Conservation (phyloP, 139 green algal genomes). For the Astrephomene gubernaculifera region DNA sequence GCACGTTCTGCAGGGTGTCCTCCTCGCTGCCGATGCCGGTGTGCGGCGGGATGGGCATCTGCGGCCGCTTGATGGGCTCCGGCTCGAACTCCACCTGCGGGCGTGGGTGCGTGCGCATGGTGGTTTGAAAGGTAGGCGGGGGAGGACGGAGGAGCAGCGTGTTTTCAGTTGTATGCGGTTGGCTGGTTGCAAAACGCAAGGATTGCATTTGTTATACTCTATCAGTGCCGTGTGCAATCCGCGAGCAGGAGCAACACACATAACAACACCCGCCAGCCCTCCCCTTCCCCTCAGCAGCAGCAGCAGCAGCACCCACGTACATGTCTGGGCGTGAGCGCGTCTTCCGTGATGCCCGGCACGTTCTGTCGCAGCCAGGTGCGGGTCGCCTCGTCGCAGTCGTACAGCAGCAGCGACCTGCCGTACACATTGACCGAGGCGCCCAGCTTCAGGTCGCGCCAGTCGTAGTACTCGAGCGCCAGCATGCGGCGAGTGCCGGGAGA, state of each 20-base stretch:
- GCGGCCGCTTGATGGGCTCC: constrained; percentile 45
- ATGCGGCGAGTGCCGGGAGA: constrained; percentile 40
- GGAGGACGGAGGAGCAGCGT: no score
- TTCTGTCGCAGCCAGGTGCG: constrained; percentile 5
- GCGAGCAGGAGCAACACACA: background rate
- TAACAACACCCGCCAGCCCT: background rate
- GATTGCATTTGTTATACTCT: no score
- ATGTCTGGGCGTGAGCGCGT: constrained; percentile 58
- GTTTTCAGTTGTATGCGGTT: no score
- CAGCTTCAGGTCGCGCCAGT: constrained; percentile 78
- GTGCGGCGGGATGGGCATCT: constrained; percentile 47
- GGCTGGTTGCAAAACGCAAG: no score
- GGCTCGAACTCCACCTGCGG: constrained; percentile 56
- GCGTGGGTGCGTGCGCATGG: background rate
- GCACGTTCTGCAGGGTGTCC: constrained; percentile 63
- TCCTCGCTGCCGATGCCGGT: constrained; percentile 58
- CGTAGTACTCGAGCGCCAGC: constrained; percentile 58
- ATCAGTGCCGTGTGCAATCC: no score
- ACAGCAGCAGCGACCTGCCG: constrained; percentile 27
- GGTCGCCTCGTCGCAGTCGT: constrained; percentile 36
- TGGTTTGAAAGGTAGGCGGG: no score
- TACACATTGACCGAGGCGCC: constrained; percentile 67
- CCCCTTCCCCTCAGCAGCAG: background rate
- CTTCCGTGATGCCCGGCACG: background rate
- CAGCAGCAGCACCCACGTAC: background rate